These are phyloP conservation scores for Penicillium sp. DNA, from an alignment of 2,329 filamentous ascomycete species.

Conservation along the genomic window DNA sequence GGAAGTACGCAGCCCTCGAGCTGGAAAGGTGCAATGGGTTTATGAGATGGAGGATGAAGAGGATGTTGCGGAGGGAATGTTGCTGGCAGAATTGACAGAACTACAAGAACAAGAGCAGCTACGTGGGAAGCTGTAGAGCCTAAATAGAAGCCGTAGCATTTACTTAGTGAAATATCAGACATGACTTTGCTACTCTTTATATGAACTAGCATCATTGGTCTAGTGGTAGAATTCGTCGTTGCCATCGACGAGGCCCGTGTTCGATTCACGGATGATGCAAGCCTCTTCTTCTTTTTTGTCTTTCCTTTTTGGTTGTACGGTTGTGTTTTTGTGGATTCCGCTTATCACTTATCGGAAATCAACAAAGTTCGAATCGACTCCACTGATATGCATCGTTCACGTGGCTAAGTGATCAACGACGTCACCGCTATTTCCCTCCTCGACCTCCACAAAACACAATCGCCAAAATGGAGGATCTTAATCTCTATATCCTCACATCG, in stretches of 20 bases:
- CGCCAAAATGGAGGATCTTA: constrained; percentile 53
- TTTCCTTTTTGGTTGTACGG: constrained; percentile 2
- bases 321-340: neutral
- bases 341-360: neutral
- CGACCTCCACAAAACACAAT: neutral
- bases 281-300: constrained; percentile 13
- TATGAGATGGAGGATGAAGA: constrained; percentile 51
- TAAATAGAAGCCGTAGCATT: neutral
- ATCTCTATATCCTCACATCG: constrained; percentile 80
- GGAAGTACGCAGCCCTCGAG: constrained; percentile 55
- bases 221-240: constrained; percentile 49
- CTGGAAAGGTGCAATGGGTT: constrained; percentile 53
- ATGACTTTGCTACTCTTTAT: constrained; percentile 7
- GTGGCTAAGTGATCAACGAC: constrained; percentile 53
- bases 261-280: constrained; percentile 46
- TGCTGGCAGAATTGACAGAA: constrained; percentile 51
- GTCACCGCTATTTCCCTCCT: constrained; percentile 36
- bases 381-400: constrained; percentile 8
- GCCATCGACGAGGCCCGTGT: constrained; percentile 49
- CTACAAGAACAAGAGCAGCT: constrained; percentile 24
- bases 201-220: constrained; percentile 42
- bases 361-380: neutral
- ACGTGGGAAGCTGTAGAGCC: constrained; percentile 31
- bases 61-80: constrained; percentile 57
- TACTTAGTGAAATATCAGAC: neutral